phyloP scores from a whole-genome alignment of 2,329 filamentous ascomycete species.

The Calonectria fujianensis region DNA sequence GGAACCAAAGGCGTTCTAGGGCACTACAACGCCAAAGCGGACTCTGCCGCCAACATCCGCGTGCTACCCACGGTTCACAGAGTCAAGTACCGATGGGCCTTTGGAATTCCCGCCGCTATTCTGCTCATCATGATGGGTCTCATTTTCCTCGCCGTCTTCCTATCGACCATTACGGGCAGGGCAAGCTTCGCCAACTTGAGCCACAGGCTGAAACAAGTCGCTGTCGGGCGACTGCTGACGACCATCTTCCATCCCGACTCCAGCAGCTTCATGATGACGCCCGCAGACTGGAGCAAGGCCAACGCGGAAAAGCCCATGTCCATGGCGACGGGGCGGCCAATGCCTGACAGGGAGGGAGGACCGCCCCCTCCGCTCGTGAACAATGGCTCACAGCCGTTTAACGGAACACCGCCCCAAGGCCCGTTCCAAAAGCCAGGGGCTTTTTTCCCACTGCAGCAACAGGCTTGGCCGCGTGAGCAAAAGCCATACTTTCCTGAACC shows the following conservation, averaged over 20 bases:
- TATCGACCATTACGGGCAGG: slow-evolving; percentile 34
- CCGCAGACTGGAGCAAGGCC: slow-evolving; percentile 40
- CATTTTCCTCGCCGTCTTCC: slow-evolving; percentile 35
- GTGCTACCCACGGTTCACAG: slow-evolving; percentile 44
- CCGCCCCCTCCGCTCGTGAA: slow-evolving; percentile 11
- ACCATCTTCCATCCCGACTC: slow-evolving; percentile 43
- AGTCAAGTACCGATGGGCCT: slow-evolving; percentile 48
- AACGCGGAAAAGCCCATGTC: slow-evolving; percentile 30
- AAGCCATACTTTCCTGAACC: slow-evolving; percentile 8
- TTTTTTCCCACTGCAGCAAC: background rate
- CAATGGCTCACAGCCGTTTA: slow-evolving; percentile 20
- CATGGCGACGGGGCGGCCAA: slow-evolving; percentile 8
- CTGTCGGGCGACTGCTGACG: slow-evolving; percentile 46
- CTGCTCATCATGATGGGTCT: slow-evolving; percentile 36
- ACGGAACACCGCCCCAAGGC: slow-evolving; percentile 2
- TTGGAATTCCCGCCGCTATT: slow-evolving; percentile 49
- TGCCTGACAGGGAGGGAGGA: slow-evolving; percentile 8
- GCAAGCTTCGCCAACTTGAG: slow-evolving; percentile 40
- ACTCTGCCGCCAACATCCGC: slow-evolving; percentile 36
- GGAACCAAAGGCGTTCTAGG: slow-evolving; percentile 49
- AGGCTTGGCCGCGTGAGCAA: background rate
- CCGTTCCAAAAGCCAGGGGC: background rate
- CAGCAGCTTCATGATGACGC: slow-evolving; percentile 43
- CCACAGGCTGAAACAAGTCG: slow-evolving; percentile 45
- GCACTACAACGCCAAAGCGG: slow-evolving; percentile 40